These are phyloP conservation scores for Cephalotrichum gorgonifer DNA, from an alignment of 2,329 filamentous ascomycete species.

Conservation along the genomic window DNA sequence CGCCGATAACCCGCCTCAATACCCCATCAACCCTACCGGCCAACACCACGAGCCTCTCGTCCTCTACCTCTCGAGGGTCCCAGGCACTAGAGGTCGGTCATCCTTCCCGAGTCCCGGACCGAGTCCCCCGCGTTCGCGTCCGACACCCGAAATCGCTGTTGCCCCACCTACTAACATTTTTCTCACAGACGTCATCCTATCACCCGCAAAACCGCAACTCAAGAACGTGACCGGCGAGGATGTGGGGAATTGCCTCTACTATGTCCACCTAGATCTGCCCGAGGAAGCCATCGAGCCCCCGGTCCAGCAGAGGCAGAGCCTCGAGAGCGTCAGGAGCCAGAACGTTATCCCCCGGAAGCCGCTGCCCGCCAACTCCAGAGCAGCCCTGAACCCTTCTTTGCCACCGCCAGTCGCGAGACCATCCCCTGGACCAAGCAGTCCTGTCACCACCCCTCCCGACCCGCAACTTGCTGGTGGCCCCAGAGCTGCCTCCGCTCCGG, in stretches of 20 bases:
- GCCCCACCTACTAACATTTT: conserved; percentile 7
- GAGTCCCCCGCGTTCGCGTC: not conserved
- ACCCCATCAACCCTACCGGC: conserved; percentile 67
- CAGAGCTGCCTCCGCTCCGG: too few relatives aligned
- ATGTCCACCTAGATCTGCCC: conserved; percentile 51
- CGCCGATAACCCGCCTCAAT: conserved; percentile 77
- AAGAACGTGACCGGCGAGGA: conserved; percentile 86
- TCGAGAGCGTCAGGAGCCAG: conserved; percentile 26
- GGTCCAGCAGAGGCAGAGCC: conserved; percentile 28
- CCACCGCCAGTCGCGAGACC: conserved; percentile 5
- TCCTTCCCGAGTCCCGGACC: not conserved
- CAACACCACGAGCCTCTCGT: conserved; percentile 60
- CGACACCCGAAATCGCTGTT: conserved; percentile 9
- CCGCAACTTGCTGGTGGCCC: too few relatives aligned
- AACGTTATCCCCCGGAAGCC: conserved; percentile 44
- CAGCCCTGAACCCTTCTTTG: conserved; percentile 4
- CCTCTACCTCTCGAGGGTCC: conserved; percentile 88
- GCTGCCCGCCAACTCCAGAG: conserved; percentile 25
- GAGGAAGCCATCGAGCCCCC: conserved; percentile 9
- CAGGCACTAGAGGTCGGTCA: conserved; percentile 69
- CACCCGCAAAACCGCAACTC: conserved; percentile 75
- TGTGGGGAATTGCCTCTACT: conserved; percentile 81
- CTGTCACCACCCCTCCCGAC: too few relatives aligned
- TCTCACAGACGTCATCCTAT: conserved; percentile 75
- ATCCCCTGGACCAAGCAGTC: not conserved